Evolutionary conservation across 2,329 filamentous ascomycete genomes (phyloP), one percentile per base, ranked within the genome.

Genomic region (Hymenoscyphus fraxineus): DNA sequence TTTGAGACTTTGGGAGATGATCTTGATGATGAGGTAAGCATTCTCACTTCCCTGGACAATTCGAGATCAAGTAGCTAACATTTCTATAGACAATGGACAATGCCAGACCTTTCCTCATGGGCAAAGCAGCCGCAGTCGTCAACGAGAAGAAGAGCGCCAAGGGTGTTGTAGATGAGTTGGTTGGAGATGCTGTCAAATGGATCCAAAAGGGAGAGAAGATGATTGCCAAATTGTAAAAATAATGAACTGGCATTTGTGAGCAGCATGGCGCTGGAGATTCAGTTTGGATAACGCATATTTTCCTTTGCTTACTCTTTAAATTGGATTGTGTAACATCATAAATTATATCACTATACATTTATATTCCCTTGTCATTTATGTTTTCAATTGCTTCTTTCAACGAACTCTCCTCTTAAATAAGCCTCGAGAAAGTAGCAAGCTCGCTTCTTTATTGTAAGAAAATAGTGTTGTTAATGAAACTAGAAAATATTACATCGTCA

Each of bases 111-210:
- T 96, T 87, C 83, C 80, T 97, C 72, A 99, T 99, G 95, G 95
- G 95, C 78, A 96, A 98, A 85, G 94, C 91, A 66, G 91, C 95
- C 44, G 94, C 95, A 35, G 92, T 97, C 39, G 91, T 95, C 64
- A 95, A 94, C 75, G 93, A 98, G 81, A 90, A 89, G 83, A 96
- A 96, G 87, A 81, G 85, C 47, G 95, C 95, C 67, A 96, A 93
- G 85, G 91, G 79, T 19, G 94, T 99, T 67, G 89, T 99, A 47
- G 95, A 99, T 75, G 95, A 99, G 82, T 90, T 99, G 73, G 91
- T 99, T 68, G 79, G 81, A 61, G 93, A 96, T 75, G 95, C 93
- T 51, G 87, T 91, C 65, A 82, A 82, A 67, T 85, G 84, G 77
- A 77, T 97, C 71, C 82, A 88, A 76, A 85, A 83, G 74, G 90